Percentiles rank a stretch among this genome's conserved stretches.
phyloP scores from a whole-genome alignment of 1,139 yeast genomes.

The Wickerhamiella infanticola region DNA sequence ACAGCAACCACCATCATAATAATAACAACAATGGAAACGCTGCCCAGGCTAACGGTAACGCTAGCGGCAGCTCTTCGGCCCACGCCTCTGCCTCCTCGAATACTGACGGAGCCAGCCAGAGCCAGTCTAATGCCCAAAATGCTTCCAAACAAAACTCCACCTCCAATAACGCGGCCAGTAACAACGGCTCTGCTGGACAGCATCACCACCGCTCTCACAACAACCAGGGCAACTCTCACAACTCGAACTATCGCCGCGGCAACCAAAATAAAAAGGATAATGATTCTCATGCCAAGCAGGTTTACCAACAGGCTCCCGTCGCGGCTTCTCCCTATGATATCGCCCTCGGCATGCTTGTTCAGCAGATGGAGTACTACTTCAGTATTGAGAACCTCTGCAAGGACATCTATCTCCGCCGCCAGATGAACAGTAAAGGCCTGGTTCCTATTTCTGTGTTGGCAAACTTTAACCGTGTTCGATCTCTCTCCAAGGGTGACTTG shows the following conservation, averaged over 20 bases:
- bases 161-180: not conserved
- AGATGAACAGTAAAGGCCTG: slow-evolving; percentile 68
- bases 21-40: slow-evolving; percentile 3
- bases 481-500: slow-evolving; percentile 37
- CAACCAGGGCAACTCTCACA: not conserved
- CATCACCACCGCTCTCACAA: not conserved
- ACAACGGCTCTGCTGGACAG: not conserved
- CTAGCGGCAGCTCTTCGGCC: slow-evolving; percentile 6
- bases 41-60: slow-evolving; percentile 10
- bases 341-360: slow-evolving; percentile 20
- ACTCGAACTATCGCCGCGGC: not conserved
- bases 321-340: slow-evolving; percentile 13
- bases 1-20: slow-evolving; percentile 1
- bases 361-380: slow-evolving; percentile 78
- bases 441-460: slow-evolving; percentile 49
- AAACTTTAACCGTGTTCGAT: slow-evolving; percentile 57
- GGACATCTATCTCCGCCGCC: slow-evolving; percentile 62
- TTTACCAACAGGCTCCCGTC: not conserved
- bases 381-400: slow-evolving; percentile 73
- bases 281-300: not conserved
- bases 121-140: not conserved
- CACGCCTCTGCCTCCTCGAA: slow-evolving; percentile 4
- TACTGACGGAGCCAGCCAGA: slow-evolving; percentile 1
- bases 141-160: not conserved
- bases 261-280: not conserved